Base-by-base conservation (phyloP, 768 basidiomycete species). In the Lanmaoa pseudosensibilis region DNA sequence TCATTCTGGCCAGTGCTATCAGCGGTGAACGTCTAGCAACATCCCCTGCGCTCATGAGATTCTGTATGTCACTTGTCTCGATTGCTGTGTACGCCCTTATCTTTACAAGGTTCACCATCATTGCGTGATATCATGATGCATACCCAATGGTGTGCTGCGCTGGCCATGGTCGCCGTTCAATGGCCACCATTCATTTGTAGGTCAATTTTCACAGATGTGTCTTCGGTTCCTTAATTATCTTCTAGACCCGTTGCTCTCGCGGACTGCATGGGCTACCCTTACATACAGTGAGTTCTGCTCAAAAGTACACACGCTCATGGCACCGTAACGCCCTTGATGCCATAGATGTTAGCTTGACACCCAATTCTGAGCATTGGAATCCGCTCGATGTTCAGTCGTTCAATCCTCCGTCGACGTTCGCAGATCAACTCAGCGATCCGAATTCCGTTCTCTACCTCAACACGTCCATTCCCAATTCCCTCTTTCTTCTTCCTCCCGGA, bases 111-210 rank as follows among this genome's bases (percentile, higher is more conserved):
- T 63, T 96, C 97, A 0, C 96, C 97, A 2, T 92, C 93, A 7
- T 75, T 95, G 74, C 80, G 94, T 51, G 97, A 99, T 71, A 81
- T 99, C 49, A 82, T 98, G 48, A 90, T 93, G 71, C 93, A 95
- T 65, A 90, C 94, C 0, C 94, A 97, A 62, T 98, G 91, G 89
- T 92, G 89, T 69, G 83, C 92, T 39, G 82, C 87, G 33, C 77
- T 99, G 15, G 86, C 85, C 33, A 95, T 97, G 90, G 86, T 98
- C 52, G 92, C 96, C 34, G 93, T 98, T 21, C 82, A 92, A 69
- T 99, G 96, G 96, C 96, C 97, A 0, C 77, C 79, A 16, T 98
- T 95, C 71, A 81, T 88, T 57, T 98, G 94, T 94, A 64, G 62
- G 89, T 80, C 38, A 39, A 44, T 18, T 25, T 41, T 36, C 49